These are phyloP conservation scores for Lepidium sativum DNA, from an alignment of 345 rosid genomes.

Conservation along the genomic window DNA sequence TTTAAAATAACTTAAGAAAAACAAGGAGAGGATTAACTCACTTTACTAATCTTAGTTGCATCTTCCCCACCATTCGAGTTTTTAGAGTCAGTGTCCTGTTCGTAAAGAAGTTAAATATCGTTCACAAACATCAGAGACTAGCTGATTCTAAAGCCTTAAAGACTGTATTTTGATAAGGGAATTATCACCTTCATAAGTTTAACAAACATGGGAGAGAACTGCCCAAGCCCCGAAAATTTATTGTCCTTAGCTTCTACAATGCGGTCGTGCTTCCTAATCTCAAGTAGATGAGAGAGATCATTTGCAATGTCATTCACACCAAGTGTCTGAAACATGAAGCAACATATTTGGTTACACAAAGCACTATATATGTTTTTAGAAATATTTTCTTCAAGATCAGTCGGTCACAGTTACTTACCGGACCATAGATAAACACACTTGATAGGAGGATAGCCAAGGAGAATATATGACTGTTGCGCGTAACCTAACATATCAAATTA, in stretches of 20 bases:
- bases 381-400: background rate
- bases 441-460: slow-evolving; percentile 35
- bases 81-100: slow-evolving; percentile 24
- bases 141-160: background rate
- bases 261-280: slow-evolving; percentile 22
- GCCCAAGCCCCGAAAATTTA: slow-evolving; percentile 28
- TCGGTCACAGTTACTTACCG: slow-evolving; percentile 18
- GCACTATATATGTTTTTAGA: background rate
- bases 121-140: slow-evolving; percentile 4
- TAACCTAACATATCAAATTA: slow-evolving; percentile 19
- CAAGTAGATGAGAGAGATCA: slow-evolving; percentile 31
- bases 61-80: slow-evolving; percentile 20
- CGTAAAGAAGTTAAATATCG: background rate
- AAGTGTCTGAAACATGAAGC: slow-evolving; percentile 27
- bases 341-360: background rate
- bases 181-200: slow-evolving; percentile 33
- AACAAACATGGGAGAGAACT: slow-evolving; percentile 35
- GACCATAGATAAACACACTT: slow-evolving; percentile 37
- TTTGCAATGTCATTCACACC: slow-evolving; percentile 32
- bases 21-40: slow-evolving; percentile 2
- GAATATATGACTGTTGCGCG: slow-evolving; percentile 30
- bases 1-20: background rate
- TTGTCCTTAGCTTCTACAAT: slow-evolving; percentile 21
- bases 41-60: slow-evolving; percentile 27
- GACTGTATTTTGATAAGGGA: background rate